Conservation (phyloP, 2,329 filamentous ascomycete species). For the Hymenotorrendiella dingleyae region DNA sequence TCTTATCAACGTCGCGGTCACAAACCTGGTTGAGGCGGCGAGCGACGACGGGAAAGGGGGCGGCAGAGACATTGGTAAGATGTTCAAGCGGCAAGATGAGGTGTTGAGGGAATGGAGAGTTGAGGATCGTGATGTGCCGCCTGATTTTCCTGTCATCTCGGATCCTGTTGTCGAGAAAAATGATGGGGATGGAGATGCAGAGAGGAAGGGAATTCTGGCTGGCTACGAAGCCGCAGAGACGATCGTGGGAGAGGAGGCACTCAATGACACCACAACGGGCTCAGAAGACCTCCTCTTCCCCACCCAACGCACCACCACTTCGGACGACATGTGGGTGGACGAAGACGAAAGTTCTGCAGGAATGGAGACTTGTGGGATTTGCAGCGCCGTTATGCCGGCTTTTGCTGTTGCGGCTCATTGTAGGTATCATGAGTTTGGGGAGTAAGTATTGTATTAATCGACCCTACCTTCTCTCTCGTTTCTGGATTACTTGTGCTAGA, state of each 20-base stretch:
- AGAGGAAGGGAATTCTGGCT: not conserved
- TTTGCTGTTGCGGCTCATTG: conserved; percentile 46
- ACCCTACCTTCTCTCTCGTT: too few relatives aligned
- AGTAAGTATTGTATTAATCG: too few relatives aligned
- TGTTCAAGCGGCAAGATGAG: conserved; percentile 74
- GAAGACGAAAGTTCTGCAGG: conserved; percentile 25
- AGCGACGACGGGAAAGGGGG: conserved; percentile 38
- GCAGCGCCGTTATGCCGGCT: conserved; percentile 40
- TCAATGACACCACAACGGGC: conserved; percentile 14
- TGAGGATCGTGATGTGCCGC: conserved; percentile 37
- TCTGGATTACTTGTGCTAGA: not conserved
- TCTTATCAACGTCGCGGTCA: conserved; percentile 79
- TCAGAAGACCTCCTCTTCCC: conserved; percentile 24
- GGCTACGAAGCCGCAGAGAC: not conserved
- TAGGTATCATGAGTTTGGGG: conserved; percentile 36
- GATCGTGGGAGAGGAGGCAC: not conserved
- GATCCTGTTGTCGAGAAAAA: conserved; percentile 21
- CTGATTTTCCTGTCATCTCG: conserved; percentile 17
- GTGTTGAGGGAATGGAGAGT: conserved; percentile 62
- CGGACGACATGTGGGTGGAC: conserved; percentile 25
- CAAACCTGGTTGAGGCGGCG: conserved; percentile 67
- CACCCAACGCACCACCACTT: conserved; percentile 21
- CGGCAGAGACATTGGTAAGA: conserved; percentile 73
- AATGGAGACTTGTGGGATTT: conserved; percentile 34
- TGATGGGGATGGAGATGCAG: conserved; percentile 24